phyloP scores from a whole-genome alignment of 257 asterid species.

The Petrea volubilis region DNA sequence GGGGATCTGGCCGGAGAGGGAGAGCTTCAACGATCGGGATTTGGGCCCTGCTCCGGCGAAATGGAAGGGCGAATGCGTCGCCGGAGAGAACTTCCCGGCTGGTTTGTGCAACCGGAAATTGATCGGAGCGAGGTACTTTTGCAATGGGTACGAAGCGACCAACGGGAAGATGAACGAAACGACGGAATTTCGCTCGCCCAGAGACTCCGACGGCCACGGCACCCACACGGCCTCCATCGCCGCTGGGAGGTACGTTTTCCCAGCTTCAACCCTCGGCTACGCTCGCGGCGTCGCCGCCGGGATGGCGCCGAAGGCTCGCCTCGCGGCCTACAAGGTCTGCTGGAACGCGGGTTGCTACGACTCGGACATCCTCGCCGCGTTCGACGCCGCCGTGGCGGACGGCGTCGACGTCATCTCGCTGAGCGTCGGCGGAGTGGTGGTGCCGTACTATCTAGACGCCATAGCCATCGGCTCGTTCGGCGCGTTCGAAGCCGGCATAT shows the following conservation, averaged over 20 bases:
- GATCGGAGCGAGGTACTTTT: constrained; percentile 79
- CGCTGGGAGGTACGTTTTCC: constrained; percentile 84
- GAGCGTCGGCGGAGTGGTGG: constrained; percentile 86
- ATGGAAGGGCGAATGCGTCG: constrained; percentile 75
- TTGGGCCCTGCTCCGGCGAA: constrained; percentile 64
- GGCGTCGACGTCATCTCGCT: constrained; percentile 90
- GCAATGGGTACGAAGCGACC: constrained; percentile 65
- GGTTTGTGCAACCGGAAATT: constrained; percentile 71
- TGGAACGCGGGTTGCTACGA: constrained; percentile 90
- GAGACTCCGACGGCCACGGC: constrained; percentile 93
- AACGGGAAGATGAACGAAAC: constrained; percentile 79
- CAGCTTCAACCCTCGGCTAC: constrained; percentile 81
- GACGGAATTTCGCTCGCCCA: constrained; percentile 65
- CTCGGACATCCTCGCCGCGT: constrained; percentile 87
- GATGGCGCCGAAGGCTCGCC: constrained; percentile 93
- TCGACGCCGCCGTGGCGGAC: constrained; percentile 80
- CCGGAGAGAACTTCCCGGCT: constrained; percentile 54
- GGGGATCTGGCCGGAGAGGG: constrained; percentile 98
- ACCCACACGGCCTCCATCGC: constrained; percentile 98
- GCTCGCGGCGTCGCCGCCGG: constrained; percentile 94
- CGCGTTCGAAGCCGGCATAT: constrained; percentile 68
- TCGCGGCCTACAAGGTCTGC: constrained; percentile 86
- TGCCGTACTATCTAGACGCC: constrained; percentile 76
- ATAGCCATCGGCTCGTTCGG: constrained; percentile 82
- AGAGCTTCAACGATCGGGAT: constrained; percentile 68